These are phyloP conservation scores for Cyberlindnera meyerae DNA, from an alignment of 805 yeast species.

Conservation along the genomic window DNA sequence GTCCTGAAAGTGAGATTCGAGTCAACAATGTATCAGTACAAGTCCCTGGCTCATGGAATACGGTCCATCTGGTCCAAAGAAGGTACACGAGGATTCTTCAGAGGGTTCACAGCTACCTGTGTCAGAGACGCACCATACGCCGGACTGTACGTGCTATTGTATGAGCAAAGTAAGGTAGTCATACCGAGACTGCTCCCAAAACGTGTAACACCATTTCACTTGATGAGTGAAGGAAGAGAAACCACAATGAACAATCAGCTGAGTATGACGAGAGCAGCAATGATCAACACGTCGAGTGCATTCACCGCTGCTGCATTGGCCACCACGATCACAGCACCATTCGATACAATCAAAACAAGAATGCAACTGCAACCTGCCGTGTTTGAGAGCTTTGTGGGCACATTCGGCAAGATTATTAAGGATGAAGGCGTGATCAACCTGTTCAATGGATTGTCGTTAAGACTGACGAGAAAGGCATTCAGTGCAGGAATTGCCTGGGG, in stretches of 20 bases:
- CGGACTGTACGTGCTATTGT: slow-evolving; percentile 81
- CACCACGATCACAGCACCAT: slow-evolving; percentile 87
- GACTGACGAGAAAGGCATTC: slow-evolving; percentile 79
- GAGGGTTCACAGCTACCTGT: slow-evolving; percentile 83
- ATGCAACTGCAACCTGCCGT: slow-evolving; percentile 65
- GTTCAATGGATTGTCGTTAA: slow-evolving; percentile 78
- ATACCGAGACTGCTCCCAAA: slow-evolving; percentile 36
- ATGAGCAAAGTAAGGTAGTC: slow-evolving; percentile 65
- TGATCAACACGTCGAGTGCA: slow-evolving; percentile 74
- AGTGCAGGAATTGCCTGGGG: slow-evolving; percentile 98
- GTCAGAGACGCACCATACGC: slow-evolving; percentile 95
- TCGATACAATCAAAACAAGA: slow-evolving; percentile 89
- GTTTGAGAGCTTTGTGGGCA: slow-evolving; percentile 38
- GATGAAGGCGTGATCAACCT: slow-evolving; percentile 50
- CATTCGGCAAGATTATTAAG: slow-evolving; percentile 34
- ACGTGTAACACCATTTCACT: neutral
- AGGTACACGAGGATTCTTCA: slow-evolving; percentile 68
- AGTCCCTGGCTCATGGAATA: slow-evolving; percentile 57
- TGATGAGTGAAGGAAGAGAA: slow-evolving; percentile 13
- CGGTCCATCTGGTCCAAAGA: slow-evolving; percentile 47
- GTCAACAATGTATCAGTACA: slow-evolving; percentile 69
- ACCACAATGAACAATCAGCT: too few species aligned
- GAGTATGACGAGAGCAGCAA: slow-evolving; percentile 40
- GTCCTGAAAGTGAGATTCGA: slow-evolving; percentile 86
- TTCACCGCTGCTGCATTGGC: slow-evolving; percentile 71